Evolutionary conservation across 208 protist species (phyloP).

Genomic region (Trypanosoma melophagium): DNA sequence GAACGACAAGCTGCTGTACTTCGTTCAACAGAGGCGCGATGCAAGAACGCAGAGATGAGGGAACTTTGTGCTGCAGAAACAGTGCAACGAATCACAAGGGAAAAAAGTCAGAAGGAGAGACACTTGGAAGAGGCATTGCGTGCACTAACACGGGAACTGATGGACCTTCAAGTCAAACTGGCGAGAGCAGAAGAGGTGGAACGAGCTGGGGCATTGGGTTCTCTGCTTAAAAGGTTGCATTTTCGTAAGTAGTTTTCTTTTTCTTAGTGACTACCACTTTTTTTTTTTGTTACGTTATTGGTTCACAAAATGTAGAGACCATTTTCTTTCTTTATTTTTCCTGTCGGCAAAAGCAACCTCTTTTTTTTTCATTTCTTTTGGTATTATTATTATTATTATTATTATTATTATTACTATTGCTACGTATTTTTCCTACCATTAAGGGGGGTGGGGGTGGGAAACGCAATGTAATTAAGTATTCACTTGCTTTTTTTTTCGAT

Average conservation of each 20-base stretch:
- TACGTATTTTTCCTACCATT: no score
- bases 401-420: no score
- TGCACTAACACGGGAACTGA: slow-evolving; percentile 53
- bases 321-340: background rate
- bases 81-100: slow-evolving; percentile 41
- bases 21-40: slow-evolving; percentile 38
- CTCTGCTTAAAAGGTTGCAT: slow-evolving; percentile 24
- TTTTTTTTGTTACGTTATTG: background rate
- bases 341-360: no score
- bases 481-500: no score
- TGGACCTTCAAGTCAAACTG: slow-evolving; percentile 59
- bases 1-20: slow-evolving; percentile 58
- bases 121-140: slow-evolving; percentile 66
- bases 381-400: no score
- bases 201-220: slow-evolving; percentile 33
- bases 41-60: slow-evolving; percentile 57
- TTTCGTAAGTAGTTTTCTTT: slow-evolving; percentile 1
- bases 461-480: no score
- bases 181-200: slow-evolving; percentile 43
- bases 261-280: slow-evolving; percentile 9
- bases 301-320: background rate
- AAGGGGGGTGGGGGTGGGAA: no score
- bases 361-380: no score
- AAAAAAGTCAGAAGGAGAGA: slow-evolving; percentile 58
- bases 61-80: slow-evolving; percentile 39